Evolutionary conservation across 306 rosid genomes (phyloP).

Genomic region (Quercus cerris): DNA sequence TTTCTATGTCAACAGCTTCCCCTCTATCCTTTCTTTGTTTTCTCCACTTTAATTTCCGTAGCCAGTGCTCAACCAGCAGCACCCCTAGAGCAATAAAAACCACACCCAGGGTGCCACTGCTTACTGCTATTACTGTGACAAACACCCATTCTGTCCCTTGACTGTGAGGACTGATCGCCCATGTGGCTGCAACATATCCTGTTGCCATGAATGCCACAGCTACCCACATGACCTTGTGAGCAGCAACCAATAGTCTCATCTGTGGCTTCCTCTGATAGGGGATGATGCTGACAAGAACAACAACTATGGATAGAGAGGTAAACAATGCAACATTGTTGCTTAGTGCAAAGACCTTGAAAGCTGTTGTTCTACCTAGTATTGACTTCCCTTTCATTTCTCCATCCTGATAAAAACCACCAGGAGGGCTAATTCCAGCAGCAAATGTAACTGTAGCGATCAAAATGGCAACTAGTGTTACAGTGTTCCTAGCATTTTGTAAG

Average conservation of each 20-base stretch:
- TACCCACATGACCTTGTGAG: constrained; percentile 72
- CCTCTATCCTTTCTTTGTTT: constrained; percentile 29
- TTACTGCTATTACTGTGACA: constrained; percentile 36
- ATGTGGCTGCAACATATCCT: constrained; percentile 56
- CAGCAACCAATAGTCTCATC: constrained; percentile 32
- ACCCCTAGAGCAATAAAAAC: constrained; percentile 49
- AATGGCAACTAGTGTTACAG: constrained; percentile 52
- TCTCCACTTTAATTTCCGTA: constrained; percentile 61
- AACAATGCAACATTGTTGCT: constrained; percentile 57
- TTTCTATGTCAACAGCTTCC: constrained; percentile 34
- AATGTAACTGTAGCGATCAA: constrained; percentile 70
- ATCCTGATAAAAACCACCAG: constrained; percentile 54
- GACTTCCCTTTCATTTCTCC: constrained; percentile 49
- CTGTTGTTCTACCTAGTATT: constrained; percentile 28
- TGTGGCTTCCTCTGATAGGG: constrained; percentile 52
- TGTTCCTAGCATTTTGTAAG: constrained; percentile 66
- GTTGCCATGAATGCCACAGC: constrained; percentile 69
- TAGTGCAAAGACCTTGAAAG: constrained; percentile 57
- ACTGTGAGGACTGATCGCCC: constrained; percentile 53
- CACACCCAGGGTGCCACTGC: constrained; percentile 49
- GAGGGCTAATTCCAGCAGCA: constrained; percentile 60
- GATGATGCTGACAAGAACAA: constrained; percentile 70
- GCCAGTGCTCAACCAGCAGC: constrained; percentile 48
- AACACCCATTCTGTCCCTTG: constrained; percentile 27
- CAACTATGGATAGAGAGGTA: constrained; percentile 55